phyloP scores from a whole-genome alignment of 192 early-diverging fungal species.

The Haplosporangium gracile region DNA sequence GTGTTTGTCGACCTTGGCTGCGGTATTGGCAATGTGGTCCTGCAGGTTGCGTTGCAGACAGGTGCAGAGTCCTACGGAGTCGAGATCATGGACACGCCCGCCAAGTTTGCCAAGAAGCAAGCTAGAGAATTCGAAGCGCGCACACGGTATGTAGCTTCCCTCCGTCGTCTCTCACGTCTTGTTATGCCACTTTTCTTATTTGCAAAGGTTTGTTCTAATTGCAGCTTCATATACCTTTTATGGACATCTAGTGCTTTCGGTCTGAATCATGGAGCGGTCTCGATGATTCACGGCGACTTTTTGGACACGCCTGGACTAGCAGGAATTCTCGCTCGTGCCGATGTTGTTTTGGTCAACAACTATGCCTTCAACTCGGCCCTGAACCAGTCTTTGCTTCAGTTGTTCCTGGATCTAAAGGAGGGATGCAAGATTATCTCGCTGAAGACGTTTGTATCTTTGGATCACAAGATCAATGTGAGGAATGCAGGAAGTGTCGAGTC shows the following conservation, averaged over 20 bases:
- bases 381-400: constrained; percentile 85
- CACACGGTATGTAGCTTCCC: constrained; percentile 67
- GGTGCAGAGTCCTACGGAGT: constrained; percentile 88
- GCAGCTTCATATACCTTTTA: neutral
- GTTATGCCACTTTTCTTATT: neutral
- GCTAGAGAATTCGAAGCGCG: constrained; percentile 87
- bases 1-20: constrained; percentile 95
- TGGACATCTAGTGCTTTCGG: constrained; percentile 62
- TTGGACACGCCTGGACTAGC: constrained; percentile 78
- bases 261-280: constrained; percentile 71
- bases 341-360: constrained; percentile 97
- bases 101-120: constrained; percentile 82
- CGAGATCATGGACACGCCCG: constrained; percentile 92
- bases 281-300: constrained; percentile 88
- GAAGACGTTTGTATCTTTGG: constrained; percentile 83
- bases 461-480: constrained; percentile 81
- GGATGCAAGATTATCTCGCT: constrained; percentile 88
- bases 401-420: constrained; percentile 95
- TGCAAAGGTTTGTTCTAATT: neutral
- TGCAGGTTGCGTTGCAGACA: constrained; percentile 94
- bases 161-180: neutral
- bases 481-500: constrained; percentile 78
- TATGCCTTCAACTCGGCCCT: constrained; percentile 90
- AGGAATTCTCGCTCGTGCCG: constrained; percentile 79
- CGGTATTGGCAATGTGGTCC: constrained; percentile 96